phyloP scores from a whole-genome alignment of 345 rosid species.

The Dipteronia dyeriana region DNA sequence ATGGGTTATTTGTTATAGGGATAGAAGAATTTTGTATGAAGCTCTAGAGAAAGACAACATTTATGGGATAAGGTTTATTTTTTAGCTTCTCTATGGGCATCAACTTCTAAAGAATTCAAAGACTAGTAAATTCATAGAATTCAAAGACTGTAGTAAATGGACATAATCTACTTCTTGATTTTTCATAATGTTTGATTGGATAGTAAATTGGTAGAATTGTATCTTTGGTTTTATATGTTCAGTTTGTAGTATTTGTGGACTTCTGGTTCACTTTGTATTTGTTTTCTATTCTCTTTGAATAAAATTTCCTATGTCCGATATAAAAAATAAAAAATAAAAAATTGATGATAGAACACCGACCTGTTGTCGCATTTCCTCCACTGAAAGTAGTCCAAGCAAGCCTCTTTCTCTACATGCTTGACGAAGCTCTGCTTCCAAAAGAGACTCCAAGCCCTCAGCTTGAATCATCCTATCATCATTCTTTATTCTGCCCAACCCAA shows the following conservation, averaged over 20 bases:
- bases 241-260: background rate
- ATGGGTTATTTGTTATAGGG: background rate
- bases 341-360: constrained; percentile 30
- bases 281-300: background rate
- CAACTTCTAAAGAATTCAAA: background rate
- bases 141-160: background rate
- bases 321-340: background rate
- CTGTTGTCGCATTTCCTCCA: constrained; percentile 95
- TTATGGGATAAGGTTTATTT: background rate
- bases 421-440: constrained; percentile 86
- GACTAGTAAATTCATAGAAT: background rate
- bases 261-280: background rate
- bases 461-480: constrained; percentile 91
- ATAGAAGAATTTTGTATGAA: background rate
- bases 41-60: background rate
- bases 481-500: constrained; percentile 65
- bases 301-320: background rate
- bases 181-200: background rate
- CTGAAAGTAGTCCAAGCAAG: constrained; percentile 83
- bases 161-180: no score
- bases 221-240: background rate
- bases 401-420: constrained; percentile 97
- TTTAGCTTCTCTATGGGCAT: no score
- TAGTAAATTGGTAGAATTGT: background rate
- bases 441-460: constrained; percentile 93